Evolutionary conservation across 495 filamentous ascomycete genomes (phyloP), one percentile per base, ranked within the genome.

Genomic region (Cetradonia linearis): DNA sequence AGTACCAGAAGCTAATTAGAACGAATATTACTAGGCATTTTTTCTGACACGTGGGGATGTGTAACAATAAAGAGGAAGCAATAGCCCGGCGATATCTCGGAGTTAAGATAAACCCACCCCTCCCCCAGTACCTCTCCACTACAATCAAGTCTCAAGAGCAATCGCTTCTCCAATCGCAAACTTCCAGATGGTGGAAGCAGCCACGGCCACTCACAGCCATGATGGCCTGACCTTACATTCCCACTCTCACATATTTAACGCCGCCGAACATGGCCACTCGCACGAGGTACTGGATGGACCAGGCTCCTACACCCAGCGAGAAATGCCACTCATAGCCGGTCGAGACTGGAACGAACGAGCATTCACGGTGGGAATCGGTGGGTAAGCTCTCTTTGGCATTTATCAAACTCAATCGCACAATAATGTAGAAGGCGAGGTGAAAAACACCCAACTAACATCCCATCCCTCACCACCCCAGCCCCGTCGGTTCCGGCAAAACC

Each of bases 241-340:
- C 59, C 85, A 87, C 64, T 78, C 81, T 46, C 85, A 87, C 69
- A 83, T 81, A 55, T 82, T 81, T 59, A 78, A 79, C 68, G 78
- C 82, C 59, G 82, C 80, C 58, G 89, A 93, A 67, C 93, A 98
- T 71, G 92, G 93, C 66, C 93, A 98, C 78, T 85, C 83, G 3
- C 93, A 97, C 72, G 93, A 96, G 75, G 90, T 96, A 70, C 86
- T 96, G 69, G 88, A 92, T 70, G 92, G 93, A 0, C 93, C 93
- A 3, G 93, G 93, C 46, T 92, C 87, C 59, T 97, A 85, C 72
- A 71, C 90, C 9, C 85, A 84, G 60, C 86, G 92, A n/a, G 93
- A 97, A 77, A 89, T 92, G 85, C 92, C 91, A 36, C 83, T 98
- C 53, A 80, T 90, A 62, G 86, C 95, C 63, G 89, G 89, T 28